A percentile compares a stretch with the other conserved stretches of the same genome.
Evolutionary conservation across 208 protist species (phyloP).

Genomic region (Histomonas meleagridis): DNA sequence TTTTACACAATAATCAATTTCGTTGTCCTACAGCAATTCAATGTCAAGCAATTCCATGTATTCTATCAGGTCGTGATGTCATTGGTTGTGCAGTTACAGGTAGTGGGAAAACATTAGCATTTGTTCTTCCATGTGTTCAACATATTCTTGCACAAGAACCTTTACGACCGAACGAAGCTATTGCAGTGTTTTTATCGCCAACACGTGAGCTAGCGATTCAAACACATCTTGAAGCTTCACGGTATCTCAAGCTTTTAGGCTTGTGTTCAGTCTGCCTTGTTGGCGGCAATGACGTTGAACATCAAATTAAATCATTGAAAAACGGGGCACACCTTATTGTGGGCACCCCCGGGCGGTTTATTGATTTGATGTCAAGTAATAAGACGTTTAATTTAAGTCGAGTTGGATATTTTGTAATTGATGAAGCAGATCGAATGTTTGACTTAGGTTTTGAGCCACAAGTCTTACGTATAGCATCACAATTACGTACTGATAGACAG

Average conservation of each 20-base stretch:
- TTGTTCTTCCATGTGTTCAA: slow-evolving; percentile 63
- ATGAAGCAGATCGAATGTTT: slow-evolving; percentile 95
- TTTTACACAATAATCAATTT: slow-evolving; percentile 50
- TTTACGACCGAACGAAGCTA: slow-evolving; percentile 56
- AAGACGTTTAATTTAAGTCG: slow-evolving; percentile 61
- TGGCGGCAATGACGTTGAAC: slow-evolving; percentile 55
- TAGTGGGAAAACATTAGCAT: slow-evolving; percentile 57
- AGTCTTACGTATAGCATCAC: slow-evolving; percentile 77
- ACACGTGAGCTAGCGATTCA: slow-evolving; percentile 69
- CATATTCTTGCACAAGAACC: slow-evolving; percentile 64
- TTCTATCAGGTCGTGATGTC: slow-evolving; percentile 66
- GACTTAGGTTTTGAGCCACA: slow-evolving; percentile 94
- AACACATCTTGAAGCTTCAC: slow-evolving; percentile 52
- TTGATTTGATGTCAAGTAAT: slow-evolving; percentile 65
- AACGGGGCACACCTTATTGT: slow-evolving; percentile 54
- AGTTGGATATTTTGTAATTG: slow-evolving; percentile 76
- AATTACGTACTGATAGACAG: slow-evolving; percentile 79
- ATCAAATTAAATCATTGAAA: slow-evolving; percentile 67
- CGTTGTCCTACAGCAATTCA: slow-evolving; percentile 67
- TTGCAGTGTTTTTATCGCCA: slow-evolving; percentile 64
- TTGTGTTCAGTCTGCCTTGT: slow-evolving; percentile 50
- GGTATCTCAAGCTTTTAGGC: slow-evolving; percentile 44
- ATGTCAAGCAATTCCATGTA: slow-evolving; percentile 54
- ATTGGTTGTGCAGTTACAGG: slow-evolving; percentile 66
- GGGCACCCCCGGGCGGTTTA: slow-evolving; percentile 69